phyloP scores from a whole-genome alignment of 441 rosid species.

The Eugenia klotzschiana region DNA sequence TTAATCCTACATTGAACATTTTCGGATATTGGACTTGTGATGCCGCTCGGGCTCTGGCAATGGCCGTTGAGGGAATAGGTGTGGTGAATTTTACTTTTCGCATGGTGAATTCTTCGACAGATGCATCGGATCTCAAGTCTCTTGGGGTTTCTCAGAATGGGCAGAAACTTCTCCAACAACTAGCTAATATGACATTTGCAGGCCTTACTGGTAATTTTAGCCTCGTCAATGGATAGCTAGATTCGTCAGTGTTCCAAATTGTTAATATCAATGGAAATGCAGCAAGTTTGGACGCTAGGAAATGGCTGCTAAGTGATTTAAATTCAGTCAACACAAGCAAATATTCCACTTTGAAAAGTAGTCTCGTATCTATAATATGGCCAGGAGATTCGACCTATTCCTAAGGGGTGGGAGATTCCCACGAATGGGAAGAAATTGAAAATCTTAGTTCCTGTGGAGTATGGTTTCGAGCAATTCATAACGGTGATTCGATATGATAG shows the following conservation, averaged over 20 bases:
- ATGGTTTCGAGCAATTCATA: constrained; percentile 24
- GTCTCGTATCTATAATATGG: constrained; percentile 31
- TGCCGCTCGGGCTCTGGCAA: constrained; percentile 35
- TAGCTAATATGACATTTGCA: constrained; percentile 12
- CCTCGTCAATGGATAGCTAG: constrained; percentile 23
- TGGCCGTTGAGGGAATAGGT: constrained; percentile 41
- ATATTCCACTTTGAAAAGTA: constrained; percentile 18
- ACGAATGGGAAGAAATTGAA: constrained; percentile 24
- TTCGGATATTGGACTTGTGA: constrained; percentile 49
- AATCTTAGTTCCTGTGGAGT: constrained; percentile 34
- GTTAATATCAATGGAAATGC: constrained; percentile 26
- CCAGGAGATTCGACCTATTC: constrained; percentile 35
- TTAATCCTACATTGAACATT: constrained; percentile 10
- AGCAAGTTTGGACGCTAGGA: constrained; percentile 23
- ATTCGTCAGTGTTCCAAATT: constrained; percentile 18
- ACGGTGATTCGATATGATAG: constrained; percentile 12
- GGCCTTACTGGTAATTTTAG: constrained; percentile 38
- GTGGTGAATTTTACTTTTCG: constrained; percentile 2
- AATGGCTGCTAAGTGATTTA: constrained; percentile 22
- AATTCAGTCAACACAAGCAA: neutral
- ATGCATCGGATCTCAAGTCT: constrained; percentile 20
- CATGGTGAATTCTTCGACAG: neutral
- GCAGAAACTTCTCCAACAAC: constrained; percentile 9
- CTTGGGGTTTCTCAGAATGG: constrained; percentile 41
- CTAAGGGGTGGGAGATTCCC: constrained; percentile 51